These are phyloP conservation scores for Sphaerosporella brunnea DNA, from an alignment of 495 filamentous ascomycete genomes.

Conservation along the genomic window DNA sequence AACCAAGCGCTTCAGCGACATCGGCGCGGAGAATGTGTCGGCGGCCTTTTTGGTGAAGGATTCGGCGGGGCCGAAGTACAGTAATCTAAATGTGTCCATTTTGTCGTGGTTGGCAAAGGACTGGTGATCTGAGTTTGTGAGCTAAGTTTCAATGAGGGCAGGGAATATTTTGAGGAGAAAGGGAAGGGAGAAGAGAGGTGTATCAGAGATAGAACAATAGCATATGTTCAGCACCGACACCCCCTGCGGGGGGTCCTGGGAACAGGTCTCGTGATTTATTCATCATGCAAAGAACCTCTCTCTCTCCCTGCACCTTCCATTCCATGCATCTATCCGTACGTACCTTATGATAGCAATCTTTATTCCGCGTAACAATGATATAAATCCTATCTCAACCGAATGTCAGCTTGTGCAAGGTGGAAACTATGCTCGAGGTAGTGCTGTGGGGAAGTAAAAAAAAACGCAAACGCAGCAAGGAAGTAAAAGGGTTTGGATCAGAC, in stretches of 20 bases:
- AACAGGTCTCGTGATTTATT: conserved; percentile 7
- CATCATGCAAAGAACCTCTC: too few relatives aligned
- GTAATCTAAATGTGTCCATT: conserved; percentile 44
- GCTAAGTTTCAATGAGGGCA: not conserved
- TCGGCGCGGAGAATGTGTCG: conserved; percentile 56
- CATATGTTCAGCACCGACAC: not conserved
- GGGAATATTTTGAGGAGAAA: not conserved
- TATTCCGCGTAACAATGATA: too few relatives aligned
- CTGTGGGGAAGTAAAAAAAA: too few relatives aligned
- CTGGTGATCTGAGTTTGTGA: not conserved
- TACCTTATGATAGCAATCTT: too few relatives aligned
- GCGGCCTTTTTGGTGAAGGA: conserved; percentile 52
- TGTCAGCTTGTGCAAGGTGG: not conserved
- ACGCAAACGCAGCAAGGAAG: too few relatives aligned
- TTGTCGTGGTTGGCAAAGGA: conserved; percentile 3
- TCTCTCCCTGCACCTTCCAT: too few relatives aligned
- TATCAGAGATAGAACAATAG: conserved; percentile 5
- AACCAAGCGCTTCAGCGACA: conserved; percentile 50
- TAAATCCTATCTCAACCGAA: too few relatives aligned
- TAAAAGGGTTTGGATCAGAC: conserved; percentile 4
- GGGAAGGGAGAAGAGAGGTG: not conserved
- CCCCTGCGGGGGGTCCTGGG: conserved; percentile 3
- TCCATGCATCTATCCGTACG: too few relatives aligned
- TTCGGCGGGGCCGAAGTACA: conserved; percentile 73
- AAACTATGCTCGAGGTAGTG: not conserved